These are phyloP conservation scores for Talaromyces adpressus DNA, from an alignment of 495 filamentous ascomycete genomes.

Conservation along the genomic window DNA sequence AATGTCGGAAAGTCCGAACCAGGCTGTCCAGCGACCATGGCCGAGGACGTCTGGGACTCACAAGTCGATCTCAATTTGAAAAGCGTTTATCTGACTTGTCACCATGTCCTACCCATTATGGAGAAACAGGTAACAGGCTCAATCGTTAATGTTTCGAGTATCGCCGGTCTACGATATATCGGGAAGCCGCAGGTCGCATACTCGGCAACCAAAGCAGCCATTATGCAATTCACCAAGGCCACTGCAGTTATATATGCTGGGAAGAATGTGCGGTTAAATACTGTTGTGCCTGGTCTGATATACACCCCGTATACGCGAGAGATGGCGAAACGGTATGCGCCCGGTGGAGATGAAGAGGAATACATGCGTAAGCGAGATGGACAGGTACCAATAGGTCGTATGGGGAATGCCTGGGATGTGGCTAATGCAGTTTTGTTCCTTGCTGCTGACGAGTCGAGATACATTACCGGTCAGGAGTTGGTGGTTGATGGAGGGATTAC, in stretches of 20 bases:
- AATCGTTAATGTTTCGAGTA: conserved; percentile 37
- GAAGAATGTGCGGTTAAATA: conserved; percentile 42
- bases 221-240: conserved; percentile 42
- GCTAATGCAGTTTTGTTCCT: conserved; percentile 46
- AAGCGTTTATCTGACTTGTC: conserved; percentile 41
- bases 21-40: conserved; percentile 40
- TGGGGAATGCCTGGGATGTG: conserved; percentile 45
- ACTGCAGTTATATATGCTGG: conserved; percentile 45
- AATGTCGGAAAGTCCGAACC: conserved; percentile 45
- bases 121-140: conserved; percentile 29
- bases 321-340: conserved; percentile 35
- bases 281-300: conserved; percentile 46
- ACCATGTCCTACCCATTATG: conserved; percentile 45
- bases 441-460: conserved; percentile 39
- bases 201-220: conserved; percentile 41
- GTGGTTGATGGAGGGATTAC: conserved; percentile 49
- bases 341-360: conserved; percentile 21
- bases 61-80: conserved; percentile 48
- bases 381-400: conserved; percentile 31
- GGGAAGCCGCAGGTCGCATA: conserved; percentile 47
- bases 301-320: conserved; percentile 39
- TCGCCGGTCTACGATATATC: conserved; percentile 46
- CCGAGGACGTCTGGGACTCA: conserved; percentile 39
- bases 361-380: conserved; percentile 21
- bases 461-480: conserved; percentile 47